These are phyloP conservation scores for Effrenium voratum DNA, from an alignment of 73 alveolate genomes.

Conservation along the genomic window DNA sequence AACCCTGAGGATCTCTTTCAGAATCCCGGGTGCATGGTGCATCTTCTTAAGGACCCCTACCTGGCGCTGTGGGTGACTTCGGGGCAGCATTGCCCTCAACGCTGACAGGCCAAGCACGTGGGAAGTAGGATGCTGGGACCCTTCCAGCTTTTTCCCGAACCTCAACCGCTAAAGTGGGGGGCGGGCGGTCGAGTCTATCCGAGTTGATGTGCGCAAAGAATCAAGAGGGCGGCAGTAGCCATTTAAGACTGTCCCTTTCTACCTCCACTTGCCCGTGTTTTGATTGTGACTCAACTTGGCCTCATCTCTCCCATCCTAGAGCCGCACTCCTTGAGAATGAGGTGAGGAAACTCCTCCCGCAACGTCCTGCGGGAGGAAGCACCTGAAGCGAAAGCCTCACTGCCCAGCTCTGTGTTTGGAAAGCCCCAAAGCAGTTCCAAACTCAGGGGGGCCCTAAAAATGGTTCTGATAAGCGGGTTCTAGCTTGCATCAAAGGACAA, in stretches of 20 bases:
- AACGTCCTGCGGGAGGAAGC: conserved; percentile 68
- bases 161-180: not conserved
- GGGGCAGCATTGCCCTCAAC: too few species aligned
- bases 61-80: too few species aligned
- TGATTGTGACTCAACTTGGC: too few species aligned
- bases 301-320: not conserved
- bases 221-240: not conserved
- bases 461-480: too few species aligned
- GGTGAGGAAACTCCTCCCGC: conserved; percentile 56
- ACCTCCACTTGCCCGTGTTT: not conserved
- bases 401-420: not conserved
- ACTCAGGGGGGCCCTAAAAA: too few species aligned
- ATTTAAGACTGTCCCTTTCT: not conserved
- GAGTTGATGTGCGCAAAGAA: not conserved
- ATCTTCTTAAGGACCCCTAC: too few species aligned
- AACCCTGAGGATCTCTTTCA: not conserved
- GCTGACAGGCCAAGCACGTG: too few species aligned
- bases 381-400: not conserved
- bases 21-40: too few species aligned
- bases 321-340: conserved; percentile 49
- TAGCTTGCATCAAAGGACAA: too few species aligned
- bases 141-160: not conserved
- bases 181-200: not conserved
- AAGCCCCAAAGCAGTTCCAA: too few species aligned
- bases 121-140: not conserved